These are phyloP conservation scores for Trypanosoma conorhini DNA, from an alignment of 208 protist genomes.

Conservation along the genomic window DNA sequence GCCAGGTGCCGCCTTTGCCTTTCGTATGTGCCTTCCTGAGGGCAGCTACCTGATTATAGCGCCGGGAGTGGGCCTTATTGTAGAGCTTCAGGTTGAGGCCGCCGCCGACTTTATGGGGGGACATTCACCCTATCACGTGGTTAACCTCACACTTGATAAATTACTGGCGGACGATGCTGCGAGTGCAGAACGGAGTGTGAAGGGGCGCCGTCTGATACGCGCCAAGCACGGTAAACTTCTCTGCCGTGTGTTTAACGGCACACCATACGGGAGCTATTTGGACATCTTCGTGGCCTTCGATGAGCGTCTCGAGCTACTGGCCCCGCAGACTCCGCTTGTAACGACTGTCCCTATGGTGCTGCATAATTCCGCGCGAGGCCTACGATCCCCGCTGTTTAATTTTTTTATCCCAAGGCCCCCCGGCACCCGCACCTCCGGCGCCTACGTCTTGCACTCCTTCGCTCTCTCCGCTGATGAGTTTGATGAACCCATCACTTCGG, in stretches of 20 bases:
- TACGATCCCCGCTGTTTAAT: conserved; percentile 63
- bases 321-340: conserved; percentile 48
- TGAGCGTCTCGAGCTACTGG: conserved; percentile 65
- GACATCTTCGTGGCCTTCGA: conserved; percentile 76
- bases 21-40: conserved; percentile 48
- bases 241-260: conserved; percentile 75
- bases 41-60: conserved; percentile 65
- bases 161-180: background rate
- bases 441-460: conserved; percentile 78
- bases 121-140: conserved; percentile 39
- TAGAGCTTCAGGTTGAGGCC: conserved; percentile 58
- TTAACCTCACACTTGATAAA: conserved; percentile 20
- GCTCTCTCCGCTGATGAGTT: conserved; percentile 44
- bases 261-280: conserved; percentile 58
- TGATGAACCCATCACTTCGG: conserved; percentile 35
- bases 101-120: conserved; percentile 46
- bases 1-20: conserved; percentile 51
- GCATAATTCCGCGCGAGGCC: conserved; percentile 61
- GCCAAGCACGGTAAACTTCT: conserved; percentile 78
- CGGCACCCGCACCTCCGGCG: conserved; percentile 48
- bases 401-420: conserved; percentile 62
- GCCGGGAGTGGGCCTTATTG: conserved; percentile 55
- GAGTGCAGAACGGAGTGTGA: background rate
- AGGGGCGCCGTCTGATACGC: conserved; percentile 24
- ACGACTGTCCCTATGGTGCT: conserved; percentile 63